Evolutionary conservation across 306 rosid species (phyloP).

Genomic region (Pterocarpus santalinus): DNA sequence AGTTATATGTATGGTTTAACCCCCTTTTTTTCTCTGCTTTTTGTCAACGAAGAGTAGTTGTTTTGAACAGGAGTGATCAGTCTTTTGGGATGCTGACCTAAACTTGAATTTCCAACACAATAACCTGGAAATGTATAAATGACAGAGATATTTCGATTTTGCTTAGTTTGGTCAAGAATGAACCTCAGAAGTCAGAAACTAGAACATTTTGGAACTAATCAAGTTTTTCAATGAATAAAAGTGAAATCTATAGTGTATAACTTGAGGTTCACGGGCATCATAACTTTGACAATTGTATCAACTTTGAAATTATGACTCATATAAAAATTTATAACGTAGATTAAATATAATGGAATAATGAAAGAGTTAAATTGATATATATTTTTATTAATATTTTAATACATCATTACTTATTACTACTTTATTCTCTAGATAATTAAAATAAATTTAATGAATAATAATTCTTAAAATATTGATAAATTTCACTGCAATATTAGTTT

Average conservation of each 20-base stretch:
- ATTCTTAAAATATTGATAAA: too few relatives aligned
- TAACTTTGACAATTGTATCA: constrained; percentile 27
- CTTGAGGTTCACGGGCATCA: constrained; percentile 10
- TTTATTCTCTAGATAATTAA: too few relatives aligned
- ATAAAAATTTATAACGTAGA: constrained; percentile 19
- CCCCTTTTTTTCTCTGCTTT: background rate
- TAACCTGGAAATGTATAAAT: constrained; percentile 26
- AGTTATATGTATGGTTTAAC: background rate
- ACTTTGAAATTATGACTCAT: constrained; percentile 35
- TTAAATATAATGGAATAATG: background rate
- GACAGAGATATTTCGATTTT: constrained; percentile 44
- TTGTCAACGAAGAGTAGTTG: constrained; percentile 22
- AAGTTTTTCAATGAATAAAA: background rate
- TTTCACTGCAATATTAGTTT: too few relatives aligned
- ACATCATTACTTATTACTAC: too few relatives aligned
- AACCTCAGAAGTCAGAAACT: constrained; percentile 26
- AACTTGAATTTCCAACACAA: constrained; percentile 37
- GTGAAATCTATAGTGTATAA: background rate
- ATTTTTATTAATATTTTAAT: too few relatives aligned
- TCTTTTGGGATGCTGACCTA: constrained; percentile 37
- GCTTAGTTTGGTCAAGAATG: constrained; percentile 9
- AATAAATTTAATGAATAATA: too few relatives aligned
- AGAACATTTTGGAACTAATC: background rate
- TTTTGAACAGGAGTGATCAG: constrained; percentile 40
- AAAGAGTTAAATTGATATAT: background rate